Evolutionary conservation across 1,284 basidiomycete genomes (phyloP).

Genomic region (Inonotus hispidus): DNA sequence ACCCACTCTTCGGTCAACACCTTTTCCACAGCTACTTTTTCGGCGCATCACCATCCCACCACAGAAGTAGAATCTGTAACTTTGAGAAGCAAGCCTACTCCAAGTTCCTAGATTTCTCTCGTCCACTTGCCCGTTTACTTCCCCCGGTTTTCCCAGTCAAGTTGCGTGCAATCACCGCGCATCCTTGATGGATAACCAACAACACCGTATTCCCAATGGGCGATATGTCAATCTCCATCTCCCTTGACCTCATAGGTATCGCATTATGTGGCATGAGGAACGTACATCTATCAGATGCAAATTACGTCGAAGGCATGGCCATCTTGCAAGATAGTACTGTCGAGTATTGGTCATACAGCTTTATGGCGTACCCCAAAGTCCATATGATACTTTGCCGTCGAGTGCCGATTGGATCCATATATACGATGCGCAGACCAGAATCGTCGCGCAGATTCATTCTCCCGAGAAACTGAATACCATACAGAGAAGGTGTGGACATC

Average conservation of each 20-base stretch:
- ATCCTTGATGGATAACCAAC: neutral
- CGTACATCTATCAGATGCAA: conserved; percentile 5
- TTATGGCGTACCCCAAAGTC: neutral
- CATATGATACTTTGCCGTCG: neutral
- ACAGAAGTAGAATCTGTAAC: too few relatives aligned
- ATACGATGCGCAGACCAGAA: neutral
- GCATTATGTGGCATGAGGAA: neutral
- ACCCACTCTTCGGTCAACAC: neutral
- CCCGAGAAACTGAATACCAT: neutral
- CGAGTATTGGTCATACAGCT: too few relatives aligned
- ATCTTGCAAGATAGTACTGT: too few relatives aligned
- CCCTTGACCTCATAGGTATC: neutral
- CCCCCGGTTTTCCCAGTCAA: neutral
- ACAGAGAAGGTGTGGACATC: neutral
- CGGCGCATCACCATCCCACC: too few relatives aligned
- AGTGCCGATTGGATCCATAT: neutral
- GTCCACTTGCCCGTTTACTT: neutral
- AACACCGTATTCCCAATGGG: neutral
- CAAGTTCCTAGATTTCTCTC: neutral
- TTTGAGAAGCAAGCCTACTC: neutral
- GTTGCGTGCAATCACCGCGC: neutral
- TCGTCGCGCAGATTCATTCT: neutral
- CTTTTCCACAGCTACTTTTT: neutral
- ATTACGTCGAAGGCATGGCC: neutral
- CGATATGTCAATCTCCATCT: neutral